Conservation (phyloP, 495 filamentous ascomycete genomes). For the Haplographium delicatum region DNA sequence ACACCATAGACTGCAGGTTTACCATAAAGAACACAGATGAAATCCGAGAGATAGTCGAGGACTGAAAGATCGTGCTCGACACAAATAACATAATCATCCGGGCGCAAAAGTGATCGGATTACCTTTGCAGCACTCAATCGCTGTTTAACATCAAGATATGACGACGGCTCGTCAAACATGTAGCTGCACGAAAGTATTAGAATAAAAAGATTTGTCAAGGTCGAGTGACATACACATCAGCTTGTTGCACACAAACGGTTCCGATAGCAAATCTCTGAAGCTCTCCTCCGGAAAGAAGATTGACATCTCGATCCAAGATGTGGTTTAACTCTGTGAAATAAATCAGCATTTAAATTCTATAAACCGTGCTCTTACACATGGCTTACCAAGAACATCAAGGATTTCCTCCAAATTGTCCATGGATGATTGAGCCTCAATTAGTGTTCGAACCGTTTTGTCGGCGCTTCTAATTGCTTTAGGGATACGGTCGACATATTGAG, state of each 20-base stretch:
- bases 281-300: constrained; percentile 89
- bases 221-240: constrained; percentile 68
- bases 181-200: constrained; percentile 47
- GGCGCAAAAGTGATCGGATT: constrained; percentile 80
- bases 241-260: constrained; percentile 90
- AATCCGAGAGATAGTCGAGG: constrained; percentile 96
- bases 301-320: constrained; percentile 82
- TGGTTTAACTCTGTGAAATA: constrained; percentile 74
- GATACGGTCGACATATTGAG: constrained; percentile 98
- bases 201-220: neutral
- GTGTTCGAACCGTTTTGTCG: constrained; percentile 66
- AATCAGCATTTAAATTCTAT: too few species aligned
- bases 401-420: constrained; percentile 83
- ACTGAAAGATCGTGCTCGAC: constrained; percentile 99
- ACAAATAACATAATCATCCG: constrained; percentile 94
- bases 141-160: constrained; percentile 98
- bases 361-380: too few species aligned
- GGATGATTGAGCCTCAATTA: constrained; percentile 68
- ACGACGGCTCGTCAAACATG: constrained; percentile 99
- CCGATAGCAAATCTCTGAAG: constrained; percentile 96
- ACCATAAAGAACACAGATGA: constrained; percentile 95
- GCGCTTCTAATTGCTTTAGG: constrained; percentile 81
- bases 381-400: constrained; percentile 68
- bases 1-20: constrained; percentile 95
- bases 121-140: constrained; percentile 86